These are phyloP conservation scores for Phytophthora lateralis DNA, from an alignment of 352 stramenopile species.

Conservation along the genomic window DNA sequence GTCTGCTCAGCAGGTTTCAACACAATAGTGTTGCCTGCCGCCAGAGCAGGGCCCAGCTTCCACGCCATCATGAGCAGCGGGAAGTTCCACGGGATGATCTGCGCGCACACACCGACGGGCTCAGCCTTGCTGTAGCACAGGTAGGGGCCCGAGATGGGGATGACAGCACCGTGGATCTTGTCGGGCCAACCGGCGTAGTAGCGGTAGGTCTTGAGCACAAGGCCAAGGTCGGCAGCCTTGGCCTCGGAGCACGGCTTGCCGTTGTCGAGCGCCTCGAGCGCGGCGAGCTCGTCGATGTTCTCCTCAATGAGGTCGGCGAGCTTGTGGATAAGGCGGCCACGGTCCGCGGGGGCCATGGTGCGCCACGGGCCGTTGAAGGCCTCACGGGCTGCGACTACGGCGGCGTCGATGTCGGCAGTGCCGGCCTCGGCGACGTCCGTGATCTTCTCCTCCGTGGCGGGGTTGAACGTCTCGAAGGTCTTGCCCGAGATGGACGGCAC, in stretches of 20 bases:
- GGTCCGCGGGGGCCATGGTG: slow-evolving; percentile 47
- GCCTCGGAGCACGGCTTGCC: slow-evolving; percentile 94
- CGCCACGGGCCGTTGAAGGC: slow-evolving; percentile 79
- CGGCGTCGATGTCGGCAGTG: slow-evolving; percentile 71
- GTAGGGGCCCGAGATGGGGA: slow-evolving; percentile 60
- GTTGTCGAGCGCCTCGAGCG: slow-evolving; percentile 94
- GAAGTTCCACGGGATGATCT: slow-evolving; percentile 98
- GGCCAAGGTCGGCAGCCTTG: slow-evolving; percentile 83
- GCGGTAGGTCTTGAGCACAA: slow-evolving; percentile 86
- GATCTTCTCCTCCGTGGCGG: slow-evolving; percentile 85
- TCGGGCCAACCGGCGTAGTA: slow-evolving; percentile 94
- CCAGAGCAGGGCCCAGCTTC: slow-evolving; percentile 91
- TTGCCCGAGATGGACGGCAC: slow-evolving; percentile 65
- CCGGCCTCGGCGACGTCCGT: slow-evolving; percentile 62
- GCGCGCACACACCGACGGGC: slow-evolving; percentile 90
- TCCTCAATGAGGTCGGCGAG: slow-evolving; percentile 63
- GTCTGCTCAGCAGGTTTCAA: slow-evolving; percentile 96
- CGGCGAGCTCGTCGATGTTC: slow-evolving; percentile 67
- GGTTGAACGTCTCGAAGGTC: slow-evolving; percentile 85
- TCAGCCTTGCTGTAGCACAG: slow-evolving; percentile 75
- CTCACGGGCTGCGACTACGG: slow-evolving; percentile 63
- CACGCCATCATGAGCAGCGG: slow-evolving; percentile 95
- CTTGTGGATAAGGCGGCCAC: slow-evolving; percentile 50
- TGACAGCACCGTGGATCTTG: slow-evolving; percentile 78
- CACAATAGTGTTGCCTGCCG: slow-evolving; percentile 92